Evolutionary conservation across 2,329 filamentous ascomycete species (phyloP).

Genomic region (Hypoxylon sp.): DNA sequence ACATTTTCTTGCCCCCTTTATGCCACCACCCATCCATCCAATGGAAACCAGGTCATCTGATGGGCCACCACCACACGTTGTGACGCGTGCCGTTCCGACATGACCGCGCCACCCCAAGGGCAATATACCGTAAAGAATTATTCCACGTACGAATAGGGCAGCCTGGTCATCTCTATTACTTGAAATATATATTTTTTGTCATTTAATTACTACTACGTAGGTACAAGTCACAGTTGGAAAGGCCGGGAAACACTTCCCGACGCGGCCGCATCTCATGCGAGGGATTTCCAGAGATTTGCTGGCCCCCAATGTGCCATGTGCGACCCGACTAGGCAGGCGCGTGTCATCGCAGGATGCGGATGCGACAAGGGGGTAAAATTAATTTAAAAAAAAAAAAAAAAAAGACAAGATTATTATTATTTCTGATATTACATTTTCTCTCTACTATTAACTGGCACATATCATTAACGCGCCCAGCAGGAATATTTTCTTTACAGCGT

Average conservation of each 20-base stretch:
- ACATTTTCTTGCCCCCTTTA: constrained; percentile 16
- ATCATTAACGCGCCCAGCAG: constrained; percentile 10
- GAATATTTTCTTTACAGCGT: constrained; percentile 9
- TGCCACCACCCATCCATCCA: constrained; percentile 25
- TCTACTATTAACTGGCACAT: not conserved
- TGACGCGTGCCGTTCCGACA: constrained; percentile 41
- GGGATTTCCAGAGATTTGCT: constrained; percentile 27
- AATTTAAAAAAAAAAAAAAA: constrained; percentile 19
- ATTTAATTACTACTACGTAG: constrained; percentile 1
- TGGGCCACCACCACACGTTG: constrained; percentile 30
- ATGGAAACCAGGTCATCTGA: constrained; percentile 34
- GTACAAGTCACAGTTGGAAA: not conserved
- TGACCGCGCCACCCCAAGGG: constrained; percentile 34
- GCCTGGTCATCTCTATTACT: constrained; percentile 25
- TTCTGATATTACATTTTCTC: not conserved
- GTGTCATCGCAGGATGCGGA: constrained; percentile 30
- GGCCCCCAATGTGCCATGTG: constrained; percentile 21
- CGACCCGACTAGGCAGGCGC: constrained; percentile 39
- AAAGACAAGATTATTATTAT: constrained; percentile 8
- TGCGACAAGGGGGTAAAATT: constrained; percentile 26
- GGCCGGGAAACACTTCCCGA: constrained; percentile 19
- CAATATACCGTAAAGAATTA: constrained; percentile 24
- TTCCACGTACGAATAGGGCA: constrained; percentile 26
- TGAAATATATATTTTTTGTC: not conserved
- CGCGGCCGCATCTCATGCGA: constrained; percentile 24